Conservation (phyloP, 2,329 filamentous ascomycete species). For the Diatrype stigma region DNA sequence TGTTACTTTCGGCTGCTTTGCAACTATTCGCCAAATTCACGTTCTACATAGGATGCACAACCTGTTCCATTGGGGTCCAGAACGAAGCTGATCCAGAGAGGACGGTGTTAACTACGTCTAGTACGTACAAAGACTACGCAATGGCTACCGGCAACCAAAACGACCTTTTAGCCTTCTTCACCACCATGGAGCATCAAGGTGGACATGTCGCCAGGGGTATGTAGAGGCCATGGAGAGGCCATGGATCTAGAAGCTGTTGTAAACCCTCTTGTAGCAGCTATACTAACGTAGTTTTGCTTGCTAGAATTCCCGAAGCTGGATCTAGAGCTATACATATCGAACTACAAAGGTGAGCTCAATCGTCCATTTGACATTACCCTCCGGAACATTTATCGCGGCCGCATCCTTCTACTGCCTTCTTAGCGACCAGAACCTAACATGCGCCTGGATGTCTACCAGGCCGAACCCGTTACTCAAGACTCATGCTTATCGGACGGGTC, state of each 20-base stretch:
- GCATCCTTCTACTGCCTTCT: conserved; percentile 1
- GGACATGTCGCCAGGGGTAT: conserved; percentile 46
- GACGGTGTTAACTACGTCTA: background rate
- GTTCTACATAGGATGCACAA: no score
- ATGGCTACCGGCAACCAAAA: conserved; percentile 34
- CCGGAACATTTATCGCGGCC: background rate
- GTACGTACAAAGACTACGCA: conserved; percentile 1
- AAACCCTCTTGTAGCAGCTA: background rate
- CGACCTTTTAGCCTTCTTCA: conserved; percentile 39
- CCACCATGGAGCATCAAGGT: conserved; percentile 41
- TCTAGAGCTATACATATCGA: conserved; percentile 82
- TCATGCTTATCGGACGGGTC: conserved; percentile 74
- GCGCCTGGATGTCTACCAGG: conserved; percentile 47
- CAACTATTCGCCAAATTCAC: no score
- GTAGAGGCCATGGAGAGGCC: conserved; percentile 10
- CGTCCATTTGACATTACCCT: background rate
- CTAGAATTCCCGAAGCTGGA: conserved; percentile 82
- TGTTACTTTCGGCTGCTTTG: no score
- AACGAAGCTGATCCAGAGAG: no score
- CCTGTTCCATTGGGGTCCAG: no score
- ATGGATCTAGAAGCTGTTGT: conserved; percentile 5
- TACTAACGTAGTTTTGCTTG: background rate
- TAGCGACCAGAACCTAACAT: conserved; percentile 4
- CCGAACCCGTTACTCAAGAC: conserved; percentile 73
- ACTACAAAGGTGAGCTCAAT: conserved; percentile 67